Base-by-base conservation (phyloP, 106 monocot genomes). In the Gastrodia elata region DNA sequence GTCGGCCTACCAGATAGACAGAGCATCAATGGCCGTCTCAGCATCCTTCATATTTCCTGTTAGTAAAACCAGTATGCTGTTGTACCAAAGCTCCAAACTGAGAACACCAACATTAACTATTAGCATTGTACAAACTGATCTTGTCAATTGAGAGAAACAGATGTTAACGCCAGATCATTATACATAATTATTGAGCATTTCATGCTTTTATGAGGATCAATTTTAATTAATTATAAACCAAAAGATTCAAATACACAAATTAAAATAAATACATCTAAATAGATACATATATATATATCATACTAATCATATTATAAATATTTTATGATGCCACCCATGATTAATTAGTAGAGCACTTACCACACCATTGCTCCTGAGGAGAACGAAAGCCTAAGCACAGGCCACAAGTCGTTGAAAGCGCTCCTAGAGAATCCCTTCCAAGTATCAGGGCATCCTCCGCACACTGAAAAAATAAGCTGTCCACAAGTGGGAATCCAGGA, bases 361-460 rank as follows among this genome's bases (percentile, higher is more conserved):
- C 94, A 91, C 6, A 94, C 4, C 94, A 94, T 94, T 24, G 71
- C 84, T 22, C 88, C 94, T 39, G 88, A 89, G 30, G 91, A 86
- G 42, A 89, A 13, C 39, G 94, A 94, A 39, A 89, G 83, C 81
- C 79, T 85, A 22, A 86, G 27, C 8, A 83, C 43, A 9, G 78
- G 34, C 81, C 85, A 44, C 2, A 89, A 35, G 48, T 81, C 83
- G 3, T 44, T 57, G 6, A 86, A 85, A 46, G 83, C 85, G 32
- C 5, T 30, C 6, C 5, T 56, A 2, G 89, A 81, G 64, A 89
- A 89, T 0, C 89, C 83, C 24, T 42, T 83, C 89, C 89, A 89
- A 1, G 89, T 85, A 1, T 78, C 65, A 26, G 80, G 80, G 59
- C 89, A 89, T 0, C 83, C 89, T 3, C 89, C 88, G 39, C 25